Base-by-base conservation (phyloP, 306 rosid species). In the Aeschynomene evenia region DNA sequence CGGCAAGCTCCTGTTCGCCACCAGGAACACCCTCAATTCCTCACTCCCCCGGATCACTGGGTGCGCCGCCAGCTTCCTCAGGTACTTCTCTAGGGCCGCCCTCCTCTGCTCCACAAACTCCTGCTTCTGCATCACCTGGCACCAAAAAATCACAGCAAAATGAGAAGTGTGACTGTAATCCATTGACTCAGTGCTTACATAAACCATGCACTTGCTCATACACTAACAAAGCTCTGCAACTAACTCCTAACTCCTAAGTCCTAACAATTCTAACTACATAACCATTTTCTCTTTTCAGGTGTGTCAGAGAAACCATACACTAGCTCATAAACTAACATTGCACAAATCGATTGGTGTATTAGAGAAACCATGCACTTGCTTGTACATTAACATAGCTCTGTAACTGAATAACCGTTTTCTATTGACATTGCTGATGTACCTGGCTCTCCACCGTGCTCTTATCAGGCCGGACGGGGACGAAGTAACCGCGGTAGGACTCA, bases 31-130 rank as follows among this genome's bases (percentile, higher is more conserved):
- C 80, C 76, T 88, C 72, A 94, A 62, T 73, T 88, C 99, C 53
- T 91, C 96, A 63, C 99, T 91, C 82, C 81, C 84, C 61, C 79
- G 79, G 53, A 94, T 91, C 86, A 87, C 87, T 0, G 97, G 97
- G 61, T 94, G 99, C 0, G 61, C 80, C 3, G 80, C 97, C 18
- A 94, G 49, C 68, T 87, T 86, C 82, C 85, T 58, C 71, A 94
- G 53, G 85, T 94, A 94, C 76, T 84, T 94, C 86, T 94, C 97
- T 86, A 94, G 43, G 14, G 96, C 91, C 29, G 80, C 76, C 51
- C 99, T 84, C 69, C 99, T 84, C 83, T 91, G 99, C 82, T 94
- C 99, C 57, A 94, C 97, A 40, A 94, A 94, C 68, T 94, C 99
- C 61, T 85, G 88, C 69, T 84, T 94, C 72, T 91, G 97, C 99